phyloP scores from a whole-genome alignment of 495 filamentous ascomycete genomes.

The Staphylotrichum longicolle region DNA sequence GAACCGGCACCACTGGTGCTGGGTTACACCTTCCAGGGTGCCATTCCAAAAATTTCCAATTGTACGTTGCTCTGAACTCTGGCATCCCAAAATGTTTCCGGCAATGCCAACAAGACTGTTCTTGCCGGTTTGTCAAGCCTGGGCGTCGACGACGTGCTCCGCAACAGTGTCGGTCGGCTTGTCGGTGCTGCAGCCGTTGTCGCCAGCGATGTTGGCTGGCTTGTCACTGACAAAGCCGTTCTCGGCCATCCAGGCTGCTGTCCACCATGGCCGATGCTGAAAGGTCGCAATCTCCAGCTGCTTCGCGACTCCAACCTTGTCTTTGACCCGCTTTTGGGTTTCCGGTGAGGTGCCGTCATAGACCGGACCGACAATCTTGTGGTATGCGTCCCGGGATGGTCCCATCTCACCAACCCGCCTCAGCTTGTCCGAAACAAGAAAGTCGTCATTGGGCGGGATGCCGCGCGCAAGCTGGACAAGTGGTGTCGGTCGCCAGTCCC shows the following conservation, averaged over 20 bases:
- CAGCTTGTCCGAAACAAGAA: slow-evolving; percentile 1
- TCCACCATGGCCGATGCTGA: slow-evolving; percentile 20
- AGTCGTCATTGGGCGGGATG: slow-evolving; percentile 9
- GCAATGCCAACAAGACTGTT: neutral
- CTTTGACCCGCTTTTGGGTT: neutral
- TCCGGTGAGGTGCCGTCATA: slow-evolving; percentile 11
- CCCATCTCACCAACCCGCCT: slow-evolving; percentile 13
- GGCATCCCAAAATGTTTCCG: neutral
- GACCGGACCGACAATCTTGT: slow-evolving; percentile 10
- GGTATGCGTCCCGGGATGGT: neutral
- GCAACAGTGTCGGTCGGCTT: neutral
- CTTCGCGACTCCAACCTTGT: slow-evolving; percentile 11
- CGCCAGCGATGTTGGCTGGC: neutral
- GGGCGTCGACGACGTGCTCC: no score
- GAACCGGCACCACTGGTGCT: neutral
- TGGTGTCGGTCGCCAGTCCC: slow-evolving; percentile 49
- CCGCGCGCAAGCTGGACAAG: slow-evolving; percentile 8
- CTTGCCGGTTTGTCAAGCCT: neutral
- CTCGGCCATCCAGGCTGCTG: slow-evolving; percentile 10
- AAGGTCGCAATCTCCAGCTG: slow-evolving; percentile 15
- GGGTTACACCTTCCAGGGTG: slow-evolving; percentile 5
- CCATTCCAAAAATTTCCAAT: slow-evolving; percentile 8
- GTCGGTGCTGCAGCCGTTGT: neutral
- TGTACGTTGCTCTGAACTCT: slow-evolving; percentile 1
- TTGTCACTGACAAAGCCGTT: neutral